These are phyloP conservation scores for Coniosporium tulheliwenetii DNA, from an alignment of 2,329 filamentous ascomycete species.

Conservation along the genomic window DNA sequence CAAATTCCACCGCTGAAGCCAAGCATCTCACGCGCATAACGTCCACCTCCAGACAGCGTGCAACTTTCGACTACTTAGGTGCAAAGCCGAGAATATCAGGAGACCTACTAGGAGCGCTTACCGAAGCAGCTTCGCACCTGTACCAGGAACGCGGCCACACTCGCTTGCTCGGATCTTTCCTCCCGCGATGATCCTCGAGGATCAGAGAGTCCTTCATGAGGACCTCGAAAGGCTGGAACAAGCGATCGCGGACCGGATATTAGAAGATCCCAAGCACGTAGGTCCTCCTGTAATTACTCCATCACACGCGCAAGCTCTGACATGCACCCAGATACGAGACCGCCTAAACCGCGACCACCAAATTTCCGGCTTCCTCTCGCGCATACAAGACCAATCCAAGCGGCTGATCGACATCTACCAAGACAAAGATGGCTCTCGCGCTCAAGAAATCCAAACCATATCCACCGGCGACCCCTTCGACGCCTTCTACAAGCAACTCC, in stretches of 20 bases:
- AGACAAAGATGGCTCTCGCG: slow-evolving; percentile 55
- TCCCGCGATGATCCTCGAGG: slow-evolving; percentile 62
- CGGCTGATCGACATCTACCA: slow-evolving; percentile 72
- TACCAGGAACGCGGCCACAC: no score
- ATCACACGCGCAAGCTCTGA: slow-evolving; percentile 6
- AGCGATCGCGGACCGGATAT: slow-evolving; percentile 75
- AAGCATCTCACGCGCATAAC: no score
- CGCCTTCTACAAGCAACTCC: slow-evolving; percentile 76
- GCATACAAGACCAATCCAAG: slow-evolving; percentile 74
- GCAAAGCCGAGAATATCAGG: no score
- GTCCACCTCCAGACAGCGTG: no score
- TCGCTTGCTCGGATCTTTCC: no score
- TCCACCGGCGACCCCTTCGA: slow-evolving; percentile 76
- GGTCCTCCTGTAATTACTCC: slow-evolving; percentile 16
- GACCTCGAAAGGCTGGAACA: slow-evolving; percentile 93
- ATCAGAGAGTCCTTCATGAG: slow-evolving; percentile 87
- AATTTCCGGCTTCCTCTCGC: slow-evolving; percentile 68
- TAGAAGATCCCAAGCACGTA: slow-evolving; percentile 79
- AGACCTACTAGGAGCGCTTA: no score
- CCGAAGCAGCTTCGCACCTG: no score
- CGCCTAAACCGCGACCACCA: slow-evolving; percentile 84
- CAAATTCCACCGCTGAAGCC: no score
- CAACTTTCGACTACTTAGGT: no score
- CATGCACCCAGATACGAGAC: slow-evolving; percentile 56
- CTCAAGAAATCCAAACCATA: slow-evolving; percentile 70